Percentiles rank a stretch among this genome's conserved stretches.
phyloP scores from a whole-genome alignment of 2,329 filamentous ascomycete genomes.

The Calycina marina region DNA sequence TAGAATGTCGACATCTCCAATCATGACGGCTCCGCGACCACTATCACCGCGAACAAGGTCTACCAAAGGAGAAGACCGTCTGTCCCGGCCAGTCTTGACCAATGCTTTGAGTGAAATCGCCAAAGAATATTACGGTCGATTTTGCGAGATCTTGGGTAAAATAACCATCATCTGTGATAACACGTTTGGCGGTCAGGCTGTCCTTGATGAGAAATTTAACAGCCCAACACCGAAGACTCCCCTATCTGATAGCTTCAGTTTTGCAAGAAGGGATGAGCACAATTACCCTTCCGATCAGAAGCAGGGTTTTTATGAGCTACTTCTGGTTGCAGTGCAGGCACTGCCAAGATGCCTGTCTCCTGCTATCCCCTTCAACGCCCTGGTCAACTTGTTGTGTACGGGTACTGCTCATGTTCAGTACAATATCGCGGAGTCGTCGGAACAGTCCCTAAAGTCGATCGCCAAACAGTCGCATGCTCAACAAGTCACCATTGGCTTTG shows the following conservation, averaged over 20 bases:
- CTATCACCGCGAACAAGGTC: slow-evolving; percentile 9
- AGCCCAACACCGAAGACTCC: slow-evolving; percentile 83
- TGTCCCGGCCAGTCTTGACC: slow-evolving; percentile 50
- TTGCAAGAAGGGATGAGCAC: slow-evolving; percentile 67
- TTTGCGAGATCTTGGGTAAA: slow-evolving; percentile 89
- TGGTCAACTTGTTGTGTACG: slow-evolving; percentile 91
- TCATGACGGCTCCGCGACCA: slow-evolving; percentile 26
- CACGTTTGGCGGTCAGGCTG: slow-evolving; percentile 90
- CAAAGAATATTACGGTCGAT: slow-evolving; percentile 74
- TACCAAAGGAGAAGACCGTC: slow-evolving; percentile 39
- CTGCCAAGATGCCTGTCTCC: slow-evolving; percentile 84
- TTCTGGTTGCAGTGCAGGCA: slow-evolving; percentile 91
- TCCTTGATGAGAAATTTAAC: slow-evolving; percentile 87
- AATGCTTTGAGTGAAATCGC: slow-evolving; percentile 58
- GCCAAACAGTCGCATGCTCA: slow-evolving; percentile 86
- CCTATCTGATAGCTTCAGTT: slow-evolving; percentile 86
- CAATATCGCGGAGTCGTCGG: slow-evolving; percentile 84
- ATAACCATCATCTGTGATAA: slow-evolving; percentile 96
- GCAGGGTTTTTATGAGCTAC: slow-evolving; percentile 86
- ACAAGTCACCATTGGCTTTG: slow-evolving; percentile 91
- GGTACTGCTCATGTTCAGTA: slow-evolving; percentile 90
- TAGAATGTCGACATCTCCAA: slow-evolving; percentile 34
- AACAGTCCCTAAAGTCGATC: slow-evolving; percentile 87
- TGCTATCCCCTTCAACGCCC: slow-evolving; percentile 80
- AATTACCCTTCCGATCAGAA: slow-evolving; percentile 64